Evolutionary conservation across 805 yeast species (phyloP), one percentile per base, ranked within the genome.

Genomic region (Blastobotrys peoriensis): DNA sequence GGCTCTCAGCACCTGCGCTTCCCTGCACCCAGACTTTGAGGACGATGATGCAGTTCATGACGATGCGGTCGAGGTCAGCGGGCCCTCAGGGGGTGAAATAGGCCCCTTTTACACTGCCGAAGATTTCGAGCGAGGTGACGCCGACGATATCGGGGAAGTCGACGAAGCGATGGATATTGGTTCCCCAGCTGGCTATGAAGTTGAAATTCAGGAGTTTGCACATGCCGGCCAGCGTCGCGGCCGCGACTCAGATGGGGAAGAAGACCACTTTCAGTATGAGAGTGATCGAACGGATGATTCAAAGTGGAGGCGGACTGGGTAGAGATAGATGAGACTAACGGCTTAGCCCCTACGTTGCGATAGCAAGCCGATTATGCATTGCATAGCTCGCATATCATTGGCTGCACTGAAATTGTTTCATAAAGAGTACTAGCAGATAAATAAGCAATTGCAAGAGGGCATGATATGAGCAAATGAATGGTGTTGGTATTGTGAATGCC

Each of bases 11-110:
- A 47, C 44, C 25, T 56, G 60, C 45, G 48, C 58, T 2, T 41
- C 56, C 19, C 38, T 56, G 34, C 60, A 56, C 39, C 53, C 53
- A 4, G 60, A 54, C 35, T 40, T 44, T 4, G 50, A 33, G 10
- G 41, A 35, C 16, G 50, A 33, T 9, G 41, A 35, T 15, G 37
- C 17, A 38, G 30, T 8, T 25, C 48, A 45, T 1, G 55, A 51
- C 27, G 52, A 43, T 4, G 38, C 36, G 15, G 15, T 25, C 41
- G 47, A 44, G 13, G 47, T 37, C 6, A 48, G 41, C 13, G 45
- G 30, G 5, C 46, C 30, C 10, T 27, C 38, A 13, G 17, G 15
- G 22, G 35, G 16, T 6, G 39, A n/a, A 15, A 23, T 34, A n/a
- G 38, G 40, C 3, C 45, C 40, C 4, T 44, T 43, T 48, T 28